These are phyloP conservation scores for Myxozyma kluyveri DNA, from an alignment of 805 yeast genomes.

Conservation along the genomic window DNA sequence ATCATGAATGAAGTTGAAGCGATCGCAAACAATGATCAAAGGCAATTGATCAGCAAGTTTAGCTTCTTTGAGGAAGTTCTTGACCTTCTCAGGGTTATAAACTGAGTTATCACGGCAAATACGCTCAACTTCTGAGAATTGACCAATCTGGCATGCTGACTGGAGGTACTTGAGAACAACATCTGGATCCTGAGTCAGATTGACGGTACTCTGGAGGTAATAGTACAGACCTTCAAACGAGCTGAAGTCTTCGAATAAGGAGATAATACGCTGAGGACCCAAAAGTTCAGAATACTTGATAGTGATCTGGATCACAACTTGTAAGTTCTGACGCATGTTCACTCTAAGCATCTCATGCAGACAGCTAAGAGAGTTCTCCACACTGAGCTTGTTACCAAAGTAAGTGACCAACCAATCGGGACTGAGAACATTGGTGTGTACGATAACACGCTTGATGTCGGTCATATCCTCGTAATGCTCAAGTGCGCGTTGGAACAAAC, in stretches of 20 bases:
- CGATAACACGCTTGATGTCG: conserved; percentile 92
- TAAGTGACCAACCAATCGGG: conserved; percentile 90
- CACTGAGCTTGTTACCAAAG: conserved; percentile 83
- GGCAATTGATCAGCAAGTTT: conserved; percentile 94
- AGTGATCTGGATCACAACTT: conserved; percentile 92
- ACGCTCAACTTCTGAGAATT: conserved; percentile 91
- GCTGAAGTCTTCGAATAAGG: conserved; percentile 89
- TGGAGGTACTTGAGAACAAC: conserved; percentile 95
- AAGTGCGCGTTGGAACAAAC: conserved; percentile 89
- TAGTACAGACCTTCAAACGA: conserved; percentile 92
- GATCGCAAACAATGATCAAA: conserved; percentile 91
- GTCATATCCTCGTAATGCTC: conserved; percentile 93
- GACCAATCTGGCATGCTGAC: conserved; percentile 87
- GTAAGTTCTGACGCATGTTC: conserved; percentile 82
- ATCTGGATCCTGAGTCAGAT: conserved; percentile 87
- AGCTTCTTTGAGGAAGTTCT: conserved; percentile 93
- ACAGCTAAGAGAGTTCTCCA: conserved; percentile 87
- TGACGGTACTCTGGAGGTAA: conserved; percentile 89
- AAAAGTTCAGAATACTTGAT: conserved; percentile 92
- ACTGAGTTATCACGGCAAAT: conserved; percentile 90
- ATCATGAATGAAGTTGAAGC: conserved; percentile 88
- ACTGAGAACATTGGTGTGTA: conserved; percentile 79
- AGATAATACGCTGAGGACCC: conserved; percentile 80
- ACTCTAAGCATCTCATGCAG: conserved; percentile 78
- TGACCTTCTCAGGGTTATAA: conserved; percentile 95